phyloP scores from a whole-genome alignment of 441 rosid species.

The Bruguiera hainesii region DNA sequence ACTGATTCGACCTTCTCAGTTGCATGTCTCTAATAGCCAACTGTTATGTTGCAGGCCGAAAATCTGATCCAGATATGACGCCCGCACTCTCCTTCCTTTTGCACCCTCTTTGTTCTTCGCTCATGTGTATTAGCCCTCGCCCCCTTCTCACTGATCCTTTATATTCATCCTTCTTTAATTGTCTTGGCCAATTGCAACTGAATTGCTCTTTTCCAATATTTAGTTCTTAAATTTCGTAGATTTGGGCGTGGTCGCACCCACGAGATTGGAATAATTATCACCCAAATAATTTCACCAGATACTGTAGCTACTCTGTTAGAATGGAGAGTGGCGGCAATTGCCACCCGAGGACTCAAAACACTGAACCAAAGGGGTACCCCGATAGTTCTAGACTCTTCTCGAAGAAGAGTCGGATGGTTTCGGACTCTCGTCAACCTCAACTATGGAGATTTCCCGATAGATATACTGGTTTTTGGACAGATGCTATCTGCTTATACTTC shows the following conservation, averaged over 20 bases:
- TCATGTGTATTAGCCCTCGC: too few relatives aligned
- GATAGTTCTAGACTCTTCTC: constrained; percentile 39
- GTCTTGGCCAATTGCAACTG: too few relatives aligned
- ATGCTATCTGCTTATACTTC: constrained; percentile 82
- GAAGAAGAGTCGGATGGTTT: constrained; percentile 82
- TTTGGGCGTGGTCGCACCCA: constrained; percentile 22
- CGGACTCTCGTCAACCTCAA: constrained; percentile 77
- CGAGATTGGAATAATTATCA: constrained; percentile 27
- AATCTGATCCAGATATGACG: too few relatives aligned
- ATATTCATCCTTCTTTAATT: too few relatives aligned
- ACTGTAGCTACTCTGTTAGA: constrained; percentile 29
- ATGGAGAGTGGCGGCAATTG: constrained; percentile 38
- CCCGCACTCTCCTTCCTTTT: too few relatives aligned
- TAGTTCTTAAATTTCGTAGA: constrained; percentile 33
- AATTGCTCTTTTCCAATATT: background rate
- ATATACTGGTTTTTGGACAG: constrained; percentile 65
- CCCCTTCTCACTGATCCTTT: too few relatives aligned
- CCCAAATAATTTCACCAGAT: constrained; percentile 24
- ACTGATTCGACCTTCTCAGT: too few relatives aligned
- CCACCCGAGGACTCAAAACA: constrained; percentile 14
- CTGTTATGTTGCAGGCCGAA: too few relatives aligned
- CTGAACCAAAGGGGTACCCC: constrained; percentile 66
- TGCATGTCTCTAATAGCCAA: too few relatives aligned
- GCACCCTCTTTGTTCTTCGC: too few relatives aligned
- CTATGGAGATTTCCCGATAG: constrained; percentile 87